phyloP scores from a whole-genome alignment of 2,329 filamentous ascomycete species.

The Penicillium sp. region DNA sequence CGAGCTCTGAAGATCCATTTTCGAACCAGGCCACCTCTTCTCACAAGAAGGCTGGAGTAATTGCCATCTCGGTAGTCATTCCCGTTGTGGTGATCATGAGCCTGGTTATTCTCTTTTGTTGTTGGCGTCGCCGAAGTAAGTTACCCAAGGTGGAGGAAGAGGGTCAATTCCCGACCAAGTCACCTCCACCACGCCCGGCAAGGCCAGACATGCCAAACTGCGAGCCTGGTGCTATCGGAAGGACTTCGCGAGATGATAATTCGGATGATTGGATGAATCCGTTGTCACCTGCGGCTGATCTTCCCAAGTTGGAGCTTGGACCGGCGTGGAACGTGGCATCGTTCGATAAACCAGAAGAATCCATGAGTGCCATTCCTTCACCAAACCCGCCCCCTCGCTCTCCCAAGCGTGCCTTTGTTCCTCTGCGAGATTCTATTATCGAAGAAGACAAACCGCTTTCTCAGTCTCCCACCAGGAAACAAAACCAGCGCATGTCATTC shows the following conservation, averaged over 20 bases:
- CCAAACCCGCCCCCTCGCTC: conserved; percentile 30
- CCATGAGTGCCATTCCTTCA: conserved; percentile 18
- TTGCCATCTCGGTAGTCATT: conserved; percentile 38
- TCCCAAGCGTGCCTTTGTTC: conserved; percentile 30
- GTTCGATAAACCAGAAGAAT: conserved; percentile 22
- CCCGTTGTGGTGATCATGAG: conserved; percentile 33
- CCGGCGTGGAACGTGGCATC: conserved; percentile 34
- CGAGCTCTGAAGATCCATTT: conserved; percentile 18
- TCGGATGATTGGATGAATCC: conserved; percentile 24
- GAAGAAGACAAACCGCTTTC: conserved; percentile 23
- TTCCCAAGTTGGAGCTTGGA: conserved; percentile 36
- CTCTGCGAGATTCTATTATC: conserved; percentile 20
- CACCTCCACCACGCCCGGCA: conserved; percentile 19
- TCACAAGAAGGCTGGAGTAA: conserved; percentile 37
- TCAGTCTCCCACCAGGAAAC: conserved; percentile 22
- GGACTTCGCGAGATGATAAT: conserved; percentile 19
- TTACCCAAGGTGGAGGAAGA: conserved; percentile 22
- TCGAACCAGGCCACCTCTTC: conserved; percentile 20
- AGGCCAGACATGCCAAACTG: conserved; percentile 26
- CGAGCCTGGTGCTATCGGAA: conserved; percentile 23
- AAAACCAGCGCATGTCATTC: conserved; percentile 30
- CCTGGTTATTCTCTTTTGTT: conserved; percentile 33
- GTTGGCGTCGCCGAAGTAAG: conserved; percentile 35
- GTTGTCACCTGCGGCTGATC: conserved; percentile 28
- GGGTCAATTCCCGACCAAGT: conserved; percentile 25